Percentiles rank a stretch among this genome's conserved stretches.
These are phyloP conservation scores for Russula earlei DNA, from an alignment of 768 basidiomycete species.

Conservation along the genomic window DNA sequence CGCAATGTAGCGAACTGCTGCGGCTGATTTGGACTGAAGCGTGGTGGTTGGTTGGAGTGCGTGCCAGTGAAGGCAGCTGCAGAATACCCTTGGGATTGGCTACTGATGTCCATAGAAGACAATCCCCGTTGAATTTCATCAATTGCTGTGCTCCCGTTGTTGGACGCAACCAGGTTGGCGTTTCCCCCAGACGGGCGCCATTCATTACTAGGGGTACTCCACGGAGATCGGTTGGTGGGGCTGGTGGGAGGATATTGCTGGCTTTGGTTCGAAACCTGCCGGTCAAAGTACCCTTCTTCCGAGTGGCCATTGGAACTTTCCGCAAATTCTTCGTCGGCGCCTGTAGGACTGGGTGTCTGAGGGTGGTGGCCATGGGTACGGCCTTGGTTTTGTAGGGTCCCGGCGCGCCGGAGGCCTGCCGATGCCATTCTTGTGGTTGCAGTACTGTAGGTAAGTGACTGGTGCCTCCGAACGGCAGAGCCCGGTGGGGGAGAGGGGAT, in stretches of 20 bases:
- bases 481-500: slow-evolving; percentile 55
- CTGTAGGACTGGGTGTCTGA: slow-evolving; percentile 37
- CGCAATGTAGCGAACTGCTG: slow-evolving; percentile 39
- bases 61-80: slow-evolving; percentile 28
- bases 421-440: slow-evolving; percentile 39
- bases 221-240: slow-evolving; percentile 56
- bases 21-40: slow-evolving; percentile 41
- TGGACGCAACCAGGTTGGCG: slow-evolving; percentile 22
- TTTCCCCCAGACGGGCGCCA: slow-evolving; percentile 43
- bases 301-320: slow-evolving; percentile 48
- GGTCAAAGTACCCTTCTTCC: slow-evolving; percentile 45
- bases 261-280: slow-evolving; percentile 25
- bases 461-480: slow-evolving; percentile 62
- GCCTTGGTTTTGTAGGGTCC: slow-evolving; percentile 51
- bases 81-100: slow-evolving; percentile 27
- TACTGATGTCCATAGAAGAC: slow-evolving; percentile 52
- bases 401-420: slow-evolving; percentile 59
- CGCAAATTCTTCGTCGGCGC: slow-evolving; percentile 51
- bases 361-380: slow-evolving; percentile 31
- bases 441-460: slow-evolving; percentile 66
- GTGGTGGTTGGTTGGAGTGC: slow-evolving; percentile 56
- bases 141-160: slow-evolving; percentile 33
- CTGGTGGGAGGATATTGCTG: slow-evolving; percentile 43
- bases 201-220: slow-evolving; percentile 49
- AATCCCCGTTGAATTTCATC: slow-evolving; percentile 75